phyloP scores from a whole-genome alignment of 2,329 filamentous ascomycete genomes.

The Didymella glomerata region DNA sequence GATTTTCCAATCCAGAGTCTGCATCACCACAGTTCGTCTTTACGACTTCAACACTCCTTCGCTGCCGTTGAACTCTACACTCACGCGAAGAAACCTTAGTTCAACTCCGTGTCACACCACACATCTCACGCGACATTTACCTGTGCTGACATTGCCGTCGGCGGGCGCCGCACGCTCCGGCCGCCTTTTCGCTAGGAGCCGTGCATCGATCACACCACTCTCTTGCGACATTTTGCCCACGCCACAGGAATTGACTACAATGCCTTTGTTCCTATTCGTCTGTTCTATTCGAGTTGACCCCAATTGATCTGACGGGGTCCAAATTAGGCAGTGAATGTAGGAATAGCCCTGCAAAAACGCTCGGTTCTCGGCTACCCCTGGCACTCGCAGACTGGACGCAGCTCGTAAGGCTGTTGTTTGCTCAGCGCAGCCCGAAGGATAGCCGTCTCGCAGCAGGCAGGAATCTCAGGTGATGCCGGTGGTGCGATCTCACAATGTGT shows the following conservation, averaged over 20 bases:
- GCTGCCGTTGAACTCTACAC: background rate
- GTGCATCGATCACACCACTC: constrained; percentile 36
- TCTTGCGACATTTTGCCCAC: constrained; percentile 26
- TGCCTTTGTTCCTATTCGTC: background rate
- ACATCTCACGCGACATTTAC: constrained; percentile 17
- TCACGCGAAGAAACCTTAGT: background rate
- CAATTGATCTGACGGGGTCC: background rate
- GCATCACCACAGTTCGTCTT: background rate
- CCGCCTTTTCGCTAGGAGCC: constrained; percentile 8
- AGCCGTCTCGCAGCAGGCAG: background rate
- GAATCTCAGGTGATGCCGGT: constrained; percentile 32
- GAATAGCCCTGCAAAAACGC: background rate
- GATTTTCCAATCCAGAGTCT: background rate
- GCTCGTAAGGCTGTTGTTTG: constrained; percentile 19
- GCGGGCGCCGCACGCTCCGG: constrained; percentile 28
- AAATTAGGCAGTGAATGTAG: background rate
- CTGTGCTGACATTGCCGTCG: constrained; percentile 28
- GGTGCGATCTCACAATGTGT: constrained; percentile 15
- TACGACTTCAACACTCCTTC: background rate
- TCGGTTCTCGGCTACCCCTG: constrained; percentile 7
- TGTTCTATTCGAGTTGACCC: too few relatives aligned
- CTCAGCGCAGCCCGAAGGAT: constrained; percentile 6
- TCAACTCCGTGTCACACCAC: constrained; percentile 12
- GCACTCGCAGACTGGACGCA: background rate
- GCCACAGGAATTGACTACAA: constrained; percentile 3